phyloP scores from a whole-genome alignment of 768 basidiomycete genomes.

The Leucogyrophana mollusca region DNA sequence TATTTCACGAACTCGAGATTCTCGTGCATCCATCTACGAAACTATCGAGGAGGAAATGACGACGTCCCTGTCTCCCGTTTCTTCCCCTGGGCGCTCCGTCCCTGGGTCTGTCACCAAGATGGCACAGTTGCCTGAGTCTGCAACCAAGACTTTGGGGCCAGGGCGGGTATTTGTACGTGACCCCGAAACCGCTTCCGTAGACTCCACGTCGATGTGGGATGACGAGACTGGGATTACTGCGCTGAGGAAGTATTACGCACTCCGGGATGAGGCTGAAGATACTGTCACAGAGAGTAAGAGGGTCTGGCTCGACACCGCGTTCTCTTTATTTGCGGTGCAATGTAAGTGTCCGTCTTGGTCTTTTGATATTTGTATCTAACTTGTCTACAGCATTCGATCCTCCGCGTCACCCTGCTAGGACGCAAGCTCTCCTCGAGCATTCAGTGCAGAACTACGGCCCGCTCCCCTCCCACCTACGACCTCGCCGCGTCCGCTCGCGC shows the following conservation, averaged over 20 bases:
- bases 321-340: constrained; percentile 71
- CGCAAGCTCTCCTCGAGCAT: constrained; percentile 72
- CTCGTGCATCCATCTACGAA: constrained; percentile 71
- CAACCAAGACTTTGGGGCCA: constrained; percentile 25
- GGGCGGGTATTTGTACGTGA: constrained; percentile 56
- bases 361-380: constrained; percentile 12
- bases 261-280: constrained; percentile 65
- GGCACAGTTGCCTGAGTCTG: constrained; percentile 2
- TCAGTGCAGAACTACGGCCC: constrained; percentile 71
- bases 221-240: constrained; percentile 67
- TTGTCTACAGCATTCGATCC: constrained; percentile 61
- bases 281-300: constrained; percentile 67
- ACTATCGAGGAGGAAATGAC: constrained; percentile 74
- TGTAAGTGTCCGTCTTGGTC: constrained; percentile 44
- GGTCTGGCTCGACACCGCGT: constrained; percentile 68
- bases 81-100: constrained; percentile 20
- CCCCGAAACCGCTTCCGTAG: constrained; percentile 47
- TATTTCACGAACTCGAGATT: constrained; percentile 60
- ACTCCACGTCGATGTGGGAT: constrained; percentile 54
- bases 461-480: constrained; percentile 69
- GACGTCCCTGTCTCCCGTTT: constrained; percentile 25
- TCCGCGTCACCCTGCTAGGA: constrained; percentile 59
- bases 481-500: constrained; percentile 60
- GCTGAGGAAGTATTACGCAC: constrained; percentile 64
- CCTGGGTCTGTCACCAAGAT: constrained; percentile 32